Evolutionary conservation across 441 rosid genomes (phyloP).

Genomic region (Pelargonium myrrhifolium): DNA sequence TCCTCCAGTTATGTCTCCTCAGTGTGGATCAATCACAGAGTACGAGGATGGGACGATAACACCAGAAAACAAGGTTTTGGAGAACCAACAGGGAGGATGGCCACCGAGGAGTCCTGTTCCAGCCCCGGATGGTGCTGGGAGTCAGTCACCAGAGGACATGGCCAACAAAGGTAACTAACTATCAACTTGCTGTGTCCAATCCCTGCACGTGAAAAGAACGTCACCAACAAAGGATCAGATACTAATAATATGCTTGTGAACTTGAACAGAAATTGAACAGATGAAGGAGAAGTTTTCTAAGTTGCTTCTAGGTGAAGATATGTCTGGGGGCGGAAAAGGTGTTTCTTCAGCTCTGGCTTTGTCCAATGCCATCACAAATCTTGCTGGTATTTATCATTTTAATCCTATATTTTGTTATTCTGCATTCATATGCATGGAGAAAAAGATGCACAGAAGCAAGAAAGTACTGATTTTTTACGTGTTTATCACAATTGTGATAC

Average conservation of each 20-base stretch:
- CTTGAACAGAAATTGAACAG: conserved; percentile 53
- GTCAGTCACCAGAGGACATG: conserved; percentile 8
- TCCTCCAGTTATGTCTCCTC: conserved; percentile 25
- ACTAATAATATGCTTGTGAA: not conserved
- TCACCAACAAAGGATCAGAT: not conserved
- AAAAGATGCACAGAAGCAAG: not conserved
- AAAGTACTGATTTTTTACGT: not conserved
- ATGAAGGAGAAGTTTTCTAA: conserved; percentile 84
- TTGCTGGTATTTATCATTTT: conserved; percentile 52
- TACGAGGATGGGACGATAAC: conserved; percentile 11
- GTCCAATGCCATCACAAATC: conserved; percentile 88
- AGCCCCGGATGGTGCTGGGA: conserved; percentile 12
- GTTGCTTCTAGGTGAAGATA: conserved; percentile 86
- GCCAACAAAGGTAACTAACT: not conserved
- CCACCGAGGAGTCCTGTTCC: conserved; percentile 20
- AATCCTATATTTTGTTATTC: not conserved
- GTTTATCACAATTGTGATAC: not conserved
- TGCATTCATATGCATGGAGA: not conserved
- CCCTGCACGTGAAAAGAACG: too few species aligned
- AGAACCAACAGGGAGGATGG: conserved; percentile 20
- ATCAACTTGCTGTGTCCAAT: not conserved
- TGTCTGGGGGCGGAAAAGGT: conserved; percentile 98
- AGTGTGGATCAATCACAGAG: conserved; percentile 19
- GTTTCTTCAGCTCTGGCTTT: conserved; percentile 91
- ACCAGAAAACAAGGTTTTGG: conserved; percentile 16